Evolutionary conservation across 2,329 filamentous ascomycete species (phyloP), one percentile per base, ranked within the genome.

Genomic region (Cryphonectria parasitica): DNA sequence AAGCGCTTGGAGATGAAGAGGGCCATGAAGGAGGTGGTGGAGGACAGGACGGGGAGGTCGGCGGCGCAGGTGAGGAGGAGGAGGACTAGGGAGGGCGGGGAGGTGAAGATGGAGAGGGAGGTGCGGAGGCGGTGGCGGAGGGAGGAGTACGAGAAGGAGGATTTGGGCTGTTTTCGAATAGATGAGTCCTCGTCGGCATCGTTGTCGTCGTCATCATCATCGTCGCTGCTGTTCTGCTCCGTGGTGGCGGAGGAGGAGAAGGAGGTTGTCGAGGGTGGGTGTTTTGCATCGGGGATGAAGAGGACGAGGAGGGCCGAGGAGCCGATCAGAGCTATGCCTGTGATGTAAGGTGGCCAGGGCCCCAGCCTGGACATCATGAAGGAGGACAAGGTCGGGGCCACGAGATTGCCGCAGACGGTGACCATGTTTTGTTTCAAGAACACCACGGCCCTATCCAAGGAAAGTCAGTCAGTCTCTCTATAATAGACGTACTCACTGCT

Each of bases 1-100:
- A 78, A 79, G 4, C 78, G 74, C 71, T 77, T 78, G 13, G 78
- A 79, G 25, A 77, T 67, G 69, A 79, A 80, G 65, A 78, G 77
- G 10, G 75, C 75, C 73, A 80, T 72, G 71, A 75, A 75, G 28
- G 72, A 68, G 19, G 64, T 39, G 5, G 68, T 61, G 11, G 64
- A 64, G 19, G 25, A 25, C 15, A 67, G 10, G 49, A 73, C 34
- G 15, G 74, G 74, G 28, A 67, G 19, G 36, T 65, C 52, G 52
- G 58, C 65, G 22, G 73, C 45, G 49, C 66, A 65, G 5, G 69
- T 71, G 43, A 74, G 25, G n/a, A 75, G 65, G 19, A 75, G 70
- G 8, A 75, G 65, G 45, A 73, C 63, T 6, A 75, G 52, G 2
- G 74, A 74, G 0, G 71, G 68, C 1, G 73, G 68, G 4, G 73